A percentile compares a stretch with the other conserved stretches of the same genome.
phyloP scores from a whole-genome alignment of 495 filamentous ascomycete species.

The Aspergillus mulundensis region DNA sequence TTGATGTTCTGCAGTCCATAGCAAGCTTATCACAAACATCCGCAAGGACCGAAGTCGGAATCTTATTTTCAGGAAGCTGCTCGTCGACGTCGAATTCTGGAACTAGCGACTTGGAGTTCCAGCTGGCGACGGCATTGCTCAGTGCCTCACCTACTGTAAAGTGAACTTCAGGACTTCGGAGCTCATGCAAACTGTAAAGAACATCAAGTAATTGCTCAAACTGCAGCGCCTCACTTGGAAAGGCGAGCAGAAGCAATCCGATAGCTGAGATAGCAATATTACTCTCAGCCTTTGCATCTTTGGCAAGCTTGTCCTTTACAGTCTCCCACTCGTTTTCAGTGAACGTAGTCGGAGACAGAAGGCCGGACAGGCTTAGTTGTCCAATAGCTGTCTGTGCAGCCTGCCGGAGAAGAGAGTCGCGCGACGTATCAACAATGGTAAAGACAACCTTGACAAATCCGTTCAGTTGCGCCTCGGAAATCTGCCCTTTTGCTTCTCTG shows the following conservation, averaged over 20 bases:
- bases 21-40: slow-evolving; percentile 64
- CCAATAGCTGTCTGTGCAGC: slow-evolving; percentile 63
- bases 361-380: slow-evolving; percentile 68
- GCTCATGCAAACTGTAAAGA: slow-evolving; percentile 73
- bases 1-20: slow-evolving; percentile 69
- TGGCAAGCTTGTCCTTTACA: slow-evolving; percentile 55
- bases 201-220: slow-evolving; percentile 50
- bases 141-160: slow-evolving; percentile 87
- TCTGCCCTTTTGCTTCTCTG: slow-evolving; percentile 31
- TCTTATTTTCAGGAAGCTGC: slow-evolving; percentile 33
- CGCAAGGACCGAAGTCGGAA: slow-evolving; percentile 47
- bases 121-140: slow-evolving; percentile 69
- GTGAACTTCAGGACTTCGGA: slow-evolving; percentile 77
- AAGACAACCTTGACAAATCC: slow-evolving; percentile 39
- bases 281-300: slow-evolving; percentile 71
- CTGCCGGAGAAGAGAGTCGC: slow-evolving; percentile 54
- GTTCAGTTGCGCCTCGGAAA: slow-evolving; percentile 31
- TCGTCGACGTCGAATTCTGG: slow-evolving; percentile 61
- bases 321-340: slow-evolving; percentile 34
- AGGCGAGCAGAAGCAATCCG: slow-evolving; percentile 59
- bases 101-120: slow-evolving; percentile 63
- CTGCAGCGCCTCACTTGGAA: slow-evolving; percentile 30
- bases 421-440: slow-evolving; percentile 45
- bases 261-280: slow-evolving; percentile 75
- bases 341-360: slow-evolving; percentile 44